Evolutionary conservation across 163 green algal genomes (phyloP), one percentile per base, ranked within the genome.

Genomic region (Chlamydomonas reinhardtii): DNA sequence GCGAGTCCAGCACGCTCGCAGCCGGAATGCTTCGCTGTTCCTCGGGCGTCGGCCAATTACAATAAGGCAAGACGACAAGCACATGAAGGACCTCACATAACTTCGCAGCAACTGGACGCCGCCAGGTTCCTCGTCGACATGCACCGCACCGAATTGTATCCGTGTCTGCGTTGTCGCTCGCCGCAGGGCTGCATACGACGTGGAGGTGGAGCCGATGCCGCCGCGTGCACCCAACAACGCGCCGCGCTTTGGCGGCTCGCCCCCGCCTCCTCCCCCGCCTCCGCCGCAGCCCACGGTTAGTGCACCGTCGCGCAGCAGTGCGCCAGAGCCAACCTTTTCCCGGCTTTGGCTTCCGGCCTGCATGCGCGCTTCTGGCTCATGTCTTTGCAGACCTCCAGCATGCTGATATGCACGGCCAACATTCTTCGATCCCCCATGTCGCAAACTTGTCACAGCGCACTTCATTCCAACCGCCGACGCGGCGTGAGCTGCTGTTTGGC

Each of bases 401-500:
- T 12, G n/a, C n/a, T 24, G 31, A 19, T 6, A 12, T 11, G 31
- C 11, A 73, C 11, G n/a, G 24, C 15, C 5, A 48, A 27, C 16
- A 14, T n/a, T 43, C 9, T 27, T 22, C 66, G 2, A 22, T 11
- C 66, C 16, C 62, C 35, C 25, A 5, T 32, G 25, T 32, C 39
- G 39, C n/a, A 48, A 48, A 48, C 39, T 14, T 48, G 8, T 48
- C 39, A 70, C 27, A 70, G 19, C 25, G 62, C 12, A 70, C 9
- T 6, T 31, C 12, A 17, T 37, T 75, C 9, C 65, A 75, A 48
- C 64, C 66, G 8, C 78, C 78, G 34, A 48, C 66, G 14, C 68
- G 78, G 66, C 48, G 78, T 11, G 78, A 85, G 78, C 37, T 85
- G n/a, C 43, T 85, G 31, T 85, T 85, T 14, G 78, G 48, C 0